Percentiles rank a stretch among this genome's conserved stretches.
Conservation (phyloP, 2,329 filamentous ascomycete genomes). For the Penicillium psychrosexuale region DNA sequence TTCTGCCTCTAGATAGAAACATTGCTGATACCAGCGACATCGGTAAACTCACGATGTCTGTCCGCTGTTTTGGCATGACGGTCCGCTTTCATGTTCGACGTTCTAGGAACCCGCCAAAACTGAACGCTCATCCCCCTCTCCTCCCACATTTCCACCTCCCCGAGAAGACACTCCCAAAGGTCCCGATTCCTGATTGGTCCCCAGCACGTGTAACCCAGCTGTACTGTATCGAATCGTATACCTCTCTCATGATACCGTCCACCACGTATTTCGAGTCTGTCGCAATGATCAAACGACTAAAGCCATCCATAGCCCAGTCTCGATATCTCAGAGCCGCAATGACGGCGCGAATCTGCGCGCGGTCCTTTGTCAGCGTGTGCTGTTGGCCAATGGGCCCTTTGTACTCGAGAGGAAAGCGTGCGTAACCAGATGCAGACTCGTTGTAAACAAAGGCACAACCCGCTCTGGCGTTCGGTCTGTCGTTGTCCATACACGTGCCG, state of each 20-base stretch:
- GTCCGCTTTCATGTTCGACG: background rate
- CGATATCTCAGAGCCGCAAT: slow-evolving; percentile 50
- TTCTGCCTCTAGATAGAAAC: background rate
- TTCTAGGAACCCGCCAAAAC: background rate
- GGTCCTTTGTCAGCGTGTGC: slow-evolving; percentile 48
- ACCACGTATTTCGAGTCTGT: slow-evolving; percentile 55
- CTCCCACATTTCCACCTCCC: slow-evolving; percentile 36
- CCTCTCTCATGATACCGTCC: slow-evolving; percentile 41
- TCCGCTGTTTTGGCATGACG: background rate
- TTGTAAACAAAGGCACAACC: background rate
- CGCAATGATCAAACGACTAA: slow-evolving; percentile 49
- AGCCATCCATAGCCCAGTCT: slow-evolving; percentile 45
- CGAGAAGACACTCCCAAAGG: slow-evolving; percentile 52
- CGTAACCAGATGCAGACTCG: background rate
- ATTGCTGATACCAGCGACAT: background rate
- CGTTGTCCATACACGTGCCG: background rate
- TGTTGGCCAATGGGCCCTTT: background rate
- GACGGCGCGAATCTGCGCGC: slow-evolving; percentile 56
- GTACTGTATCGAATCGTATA: slow-evolving; percentile 34
- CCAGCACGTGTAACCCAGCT: background rate
- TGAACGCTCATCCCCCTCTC: slow-evolving; percentile 25
- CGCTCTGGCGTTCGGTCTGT: background rate
- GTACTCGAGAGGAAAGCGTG: background rate
- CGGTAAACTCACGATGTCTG: background rate
- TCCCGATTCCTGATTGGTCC: slow-evolving; percentile 31